Conservation (phyloP, 1,284 basidiomycete species). For the Earliella scabrosa region DNA sequence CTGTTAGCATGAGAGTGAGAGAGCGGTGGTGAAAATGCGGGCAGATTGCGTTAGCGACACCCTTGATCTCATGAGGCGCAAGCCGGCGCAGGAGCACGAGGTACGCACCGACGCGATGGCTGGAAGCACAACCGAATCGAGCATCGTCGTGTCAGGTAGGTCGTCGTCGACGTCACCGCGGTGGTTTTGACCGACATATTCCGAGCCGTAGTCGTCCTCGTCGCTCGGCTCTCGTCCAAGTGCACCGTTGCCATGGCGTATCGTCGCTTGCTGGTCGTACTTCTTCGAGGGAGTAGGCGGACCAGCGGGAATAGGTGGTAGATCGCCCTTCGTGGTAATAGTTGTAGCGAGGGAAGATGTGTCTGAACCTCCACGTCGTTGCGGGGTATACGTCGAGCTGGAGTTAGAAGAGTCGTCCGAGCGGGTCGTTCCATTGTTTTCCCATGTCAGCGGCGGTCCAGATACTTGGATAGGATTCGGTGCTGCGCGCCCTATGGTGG, state of each 20-base stretch:
- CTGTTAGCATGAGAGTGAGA: constrained; percentile 44
- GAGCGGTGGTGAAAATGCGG: not conserved
- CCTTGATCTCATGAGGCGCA: not conserved
- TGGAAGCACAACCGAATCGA: constrained; percentile 93
- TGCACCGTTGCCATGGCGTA: constrained; percentile 49
- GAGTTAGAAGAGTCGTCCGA: constrained; percentile 38
- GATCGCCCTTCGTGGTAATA: constrained; percentile 55
- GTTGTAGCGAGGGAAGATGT: constrained; percentile 41
- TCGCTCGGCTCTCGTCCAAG: constrained; percentile 55
- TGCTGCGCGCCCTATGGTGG: constrained; percentile 66
- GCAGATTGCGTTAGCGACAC: not conserved
- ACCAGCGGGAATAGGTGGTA: constrained; percentile 59
- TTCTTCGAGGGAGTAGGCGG: constrained; percentile 45
- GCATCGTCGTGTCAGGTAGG: constrained; percentile 84
- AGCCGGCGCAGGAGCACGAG: not conserved
- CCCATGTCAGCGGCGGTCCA: constrained; percentile 76
- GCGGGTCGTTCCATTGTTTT: constrained; percentile 64
- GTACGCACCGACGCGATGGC: constrained; percentile 86
- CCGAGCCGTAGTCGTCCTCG: constrained; percentile 67
- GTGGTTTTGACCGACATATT: constrained; percentile 42
- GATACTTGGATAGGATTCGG: constrained; percentile 57
- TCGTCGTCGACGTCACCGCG: constrained; percentile 52
- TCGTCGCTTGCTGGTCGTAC: constrained; percentile 66
- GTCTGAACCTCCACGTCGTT: constrained; percentile 30
- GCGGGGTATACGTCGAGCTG: constrained; percentile 36